Evolutionary conservation across 495 filamentous ascomycete genomes (phyloP).

Genomic region (Symbiotaphrina buchneri): DNA sequence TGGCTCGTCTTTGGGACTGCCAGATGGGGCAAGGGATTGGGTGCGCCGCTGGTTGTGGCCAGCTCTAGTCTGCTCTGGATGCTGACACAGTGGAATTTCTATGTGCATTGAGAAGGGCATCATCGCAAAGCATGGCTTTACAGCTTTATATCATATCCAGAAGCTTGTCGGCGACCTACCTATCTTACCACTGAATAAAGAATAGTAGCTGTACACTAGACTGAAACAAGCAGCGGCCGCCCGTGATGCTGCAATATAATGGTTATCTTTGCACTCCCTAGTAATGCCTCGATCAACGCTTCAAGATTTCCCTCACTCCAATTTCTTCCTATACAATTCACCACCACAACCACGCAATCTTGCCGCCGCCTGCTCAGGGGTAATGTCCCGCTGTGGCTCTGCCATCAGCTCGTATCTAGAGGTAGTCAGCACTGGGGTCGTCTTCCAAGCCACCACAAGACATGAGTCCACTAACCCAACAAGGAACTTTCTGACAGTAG

Average conservation of each 20-base stretch:
- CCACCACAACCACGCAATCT: constrained; percentile 54
- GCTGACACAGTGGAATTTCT: constrained; percentile 41
- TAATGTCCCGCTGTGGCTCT: constrained; percentile 93
- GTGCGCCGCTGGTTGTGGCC: constrained; percentile 51
- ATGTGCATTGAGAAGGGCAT: constrained; percentile 21
- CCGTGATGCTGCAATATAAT: too few species aligned
- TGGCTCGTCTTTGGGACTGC: constrained; percentile 54
- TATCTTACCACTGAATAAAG: too few species aligned
- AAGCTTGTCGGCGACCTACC: too few species aligned
- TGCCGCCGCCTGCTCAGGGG: constrained; percentile 82
- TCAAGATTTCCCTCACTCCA: constrained; percentile 14
- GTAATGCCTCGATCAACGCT: neutral
- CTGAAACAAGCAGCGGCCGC: too few species aligned
- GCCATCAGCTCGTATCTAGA: constrained; percentile 72
- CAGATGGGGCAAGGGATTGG: constrained; percentile 39
- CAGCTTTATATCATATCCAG: too few species aligned
- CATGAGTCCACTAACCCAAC: constrained; percentile 36
- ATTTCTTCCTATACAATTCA: constrained; percentile 56
- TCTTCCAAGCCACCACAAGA: neutral
- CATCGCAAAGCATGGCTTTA: too few species aligned
- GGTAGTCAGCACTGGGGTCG: neutral
- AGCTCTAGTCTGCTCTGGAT: constrained; percentile 61
- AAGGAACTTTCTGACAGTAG: constrained; percentile 85
- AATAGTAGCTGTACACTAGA: too few species aligned
- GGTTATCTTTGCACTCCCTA: too few species aligned